Conservation (phyloP, 352 stramenopile species). For the Phytopythium sindhum region DNA sequence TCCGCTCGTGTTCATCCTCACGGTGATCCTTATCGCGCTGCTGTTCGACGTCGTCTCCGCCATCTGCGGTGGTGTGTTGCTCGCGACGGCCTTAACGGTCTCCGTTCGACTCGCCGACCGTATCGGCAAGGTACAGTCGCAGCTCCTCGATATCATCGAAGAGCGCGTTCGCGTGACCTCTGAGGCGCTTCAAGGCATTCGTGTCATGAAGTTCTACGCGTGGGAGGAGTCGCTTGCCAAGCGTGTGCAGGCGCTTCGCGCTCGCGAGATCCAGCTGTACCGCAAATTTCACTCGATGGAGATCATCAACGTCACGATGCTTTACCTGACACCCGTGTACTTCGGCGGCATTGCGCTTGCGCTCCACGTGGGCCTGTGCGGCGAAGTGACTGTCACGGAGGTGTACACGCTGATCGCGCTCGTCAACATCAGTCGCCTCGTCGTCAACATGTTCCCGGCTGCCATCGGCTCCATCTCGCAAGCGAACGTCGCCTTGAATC, state of each 20-base stretch:
- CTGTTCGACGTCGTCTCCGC: slow-evolving; percentile 22
- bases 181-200: slow-evolving; percentile 88
- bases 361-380: slow-evolving; percentile 31
- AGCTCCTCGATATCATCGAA: slow-evolving; percentile 28
- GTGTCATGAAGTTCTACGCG: slow-evolving; percentile 90
- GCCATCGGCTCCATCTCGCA: slow-evolving; percentile 25
- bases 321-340: slow-evolving; percentile 47
- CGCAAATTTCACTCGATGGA: slow-evolving; percentile 54
- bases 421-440: slow-evolving; percentile 24
- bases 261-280: slow-evolving; percentile 36
- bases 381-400: slow-evolving; percentile 40
- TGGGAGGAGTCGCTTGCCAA: slow-evolving; percentile 59
- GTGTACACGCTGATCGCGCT: slow-evolving; percentile 35
- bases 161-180: slow-evolving; percentile 92
- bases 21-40: slow-evolving; percentile 21
- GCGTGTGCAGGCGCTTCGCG: slow-evolving; percentile 40
- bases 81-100: slow-evolving; percentile 14
- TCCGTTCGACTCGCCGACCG: background rate
- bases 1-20: slow-evolving; percentile 21
- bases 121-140: slow-evolving; percentile 11
- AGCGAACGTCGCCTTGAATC: slow-evolving; percentile 16
- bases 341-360: slow-evolving; percentile 21
- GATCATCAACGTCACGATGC: slow-evolving; percentile 53
- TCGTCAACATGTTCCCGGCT: slow-evolving; percentile 16
- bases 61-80: slow-evolving; percentile 11